A percentile compares a stretch with the other conserved stretches of the same genome.
Conservation (phyloP, 805 yeast genomes). For the Starmerella geochares region DNA sequence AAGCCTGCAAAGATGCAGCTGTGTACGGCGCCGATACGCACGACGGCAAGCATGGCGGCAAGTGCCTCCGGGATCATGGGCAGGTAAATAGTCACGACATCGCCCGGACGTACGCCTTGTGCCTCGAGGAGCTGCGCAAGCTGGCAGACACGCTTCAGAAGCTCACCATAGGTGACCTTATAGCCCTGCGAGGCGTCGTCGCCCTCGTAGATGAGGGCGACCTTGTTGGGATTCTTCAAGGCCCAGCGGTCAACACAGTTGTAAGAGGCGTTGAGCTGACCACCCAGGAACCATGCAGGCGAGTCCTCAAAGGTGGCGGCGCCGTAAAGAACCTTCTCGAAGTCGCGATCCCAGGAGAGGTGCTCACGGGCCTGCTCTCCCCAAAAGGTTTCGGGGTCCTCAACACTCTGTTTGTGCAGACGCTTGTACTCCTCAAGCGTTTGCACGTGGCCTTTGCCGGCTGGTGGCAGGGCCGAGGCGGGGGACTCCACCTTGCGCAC, state of each 20-base stretch:
- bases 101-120: conserved; percentile 89
- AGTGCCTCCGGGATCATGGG: conserved; percentile 98
- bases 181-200: conserved; percentile 72
- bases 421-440: conserved; percentile 57
- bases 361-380: conserved; percentile 64
- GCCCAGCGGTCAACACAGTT: conserved; percentile 97
- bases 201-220: conserved; percentile 70
- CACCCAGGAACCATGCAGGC: conserved; percentile 86
- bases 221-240: conserved; percentile 67
- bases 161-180: conserved; percentile 73
- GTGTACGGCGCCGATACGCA: conserved; percentile 90
- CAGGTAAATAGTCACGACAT: conserved; percentile 87
- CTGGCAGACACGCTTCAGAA: conserved; percentile 71
- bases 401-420: conserved; percentile 63
- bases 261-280: conserved; percentile 84
- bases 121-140: conserved; percentile 73
- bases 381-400: conserved; percentile 71
- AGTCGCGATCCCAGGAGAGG: conserved; percentile 72
- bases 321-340: conserved; percentile 41
- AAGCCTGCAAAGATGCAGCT: conserved; percentile 96
- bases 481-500: conserved; percentile 27
- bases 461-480: conserved; percentile 24
- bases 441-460: conserved; percentile 36
- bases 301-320: conserved; percentile 28
- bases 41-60: conserved; percentile 86